phyloP scores from a whole-genome alignment of 116 monocot species.

The Posidonia oceanica region DNA sequence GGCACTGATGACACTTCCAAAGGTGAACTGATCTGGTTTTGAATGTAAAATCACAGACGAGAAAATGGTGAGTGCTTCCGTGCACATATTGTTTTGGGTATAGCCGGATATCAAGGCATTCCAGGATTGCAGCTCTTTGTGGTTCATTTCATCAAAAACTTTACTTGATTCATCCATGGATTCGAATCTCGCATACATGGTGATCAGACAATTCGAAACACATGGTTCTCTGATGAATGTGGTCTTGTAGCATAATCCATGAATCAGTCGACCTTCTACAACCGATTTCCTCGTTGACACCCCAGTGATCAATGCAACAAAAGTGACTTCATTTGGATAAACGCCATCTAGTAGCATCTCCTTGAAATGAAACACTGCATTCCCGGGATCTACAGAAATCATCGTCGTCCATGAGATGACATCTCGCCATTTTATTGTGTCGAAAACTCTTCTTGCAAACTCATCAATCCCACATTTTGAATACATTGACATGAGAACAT shows the following conservation, averaged over 20 bases:
- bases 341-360: slow-evolving; percentile 43
- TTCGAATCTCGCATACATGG: slow-evolving; percentile 45
- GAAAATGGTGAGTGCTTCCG: slow-evolving; percentile 46
- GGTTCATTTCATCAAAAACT: slow-evolving; percentile 44
- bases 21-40: slow-evolving; percentile 62
- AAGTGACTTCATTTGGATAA: slow-evolving; percentile 65
- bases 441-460: slow-evolving; percentile 33
- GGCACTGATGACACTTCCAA: slow-evolving; percentile 63
- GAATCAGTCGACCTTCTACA: slow-evolving; percentile 43
- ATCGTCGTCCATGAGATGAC: slow-evolving; percentile 85
- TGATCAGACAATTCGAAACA: slow-evolving; percentile 69
- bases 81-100: slow-evolving; percentile 38
- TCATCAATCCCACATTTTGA: slow-evolving; percentile 26
- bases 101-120: slow-evolving; percentile 70
- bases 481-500: slow-evolving; percentile 82
- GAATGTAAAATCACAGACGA: slow-evolving; percentile 27
- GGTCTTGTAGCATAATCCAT: slow-evolving; percentile 37
- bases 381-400: slow-evolving; percentile 47
- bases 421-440: slow-evolving; percentile 26
- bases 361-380: slow-evolving; percentile 39
- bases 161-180: slow-evolving; percentile 35
- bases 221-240: slow-evolving; percentile 29
- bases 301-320: slow-evolving; percentile 43
- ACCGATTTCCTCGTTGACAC: slow-evolving; percentile 12
- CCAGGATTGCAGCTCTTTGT: slow-evolving; percentile 45